Evolutionary conservation across 352 stramenopile species (phyloP).

Genomic region (Pythium utonaiense): DNA sequence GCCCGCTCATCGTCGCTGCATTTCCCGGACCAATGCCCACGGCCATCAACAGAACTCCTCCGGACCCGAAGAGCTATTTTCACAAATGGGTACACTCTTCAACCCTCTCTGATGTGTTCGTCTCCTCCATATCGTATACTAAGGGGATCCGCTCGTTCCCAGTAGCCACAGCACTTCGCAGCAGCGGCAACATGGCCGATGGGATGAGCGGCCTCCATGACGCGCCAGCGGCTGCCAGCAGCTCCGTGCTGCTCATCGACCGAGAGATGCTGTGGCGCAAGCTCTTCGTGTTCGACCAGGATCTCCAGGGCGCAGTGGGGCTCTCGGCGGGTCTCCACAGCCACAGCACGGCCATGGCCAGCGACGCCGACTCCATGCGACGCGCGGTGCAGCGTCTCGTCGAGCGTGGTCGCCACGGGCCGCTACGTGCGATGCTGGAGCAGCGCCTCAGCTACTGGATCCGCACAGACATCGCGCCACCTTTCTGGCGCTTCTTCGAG

Average conservation of each 20-base stretch:
- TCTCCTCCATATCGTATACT: background rate
- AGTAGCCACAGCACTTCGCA: background rate
- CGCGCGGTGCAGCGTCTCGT: conserved; percentile 36
- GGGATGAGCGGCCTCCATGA: background rate
- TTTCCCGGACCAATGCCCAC: no score
- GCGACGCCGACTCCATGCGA: conserved; percentile 17
- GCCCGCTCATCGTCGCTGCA: conserved; percentile 6
- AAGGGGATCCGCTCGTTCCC: background rate
- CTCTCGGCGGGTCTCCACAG: background rate
- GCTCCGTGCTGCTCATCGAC: conserved; percentile 48
- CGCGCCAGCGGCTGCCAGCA: conserved; percentile 5
- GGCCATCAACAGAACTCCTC: background rate
- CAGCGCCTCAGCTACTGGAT: conserved; percentile 66
- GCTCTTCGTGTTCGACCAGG: conserved; percentile 59
- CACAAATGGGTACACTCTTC: conserved; percentile 1
- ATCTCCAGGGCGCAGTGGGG: background rate
- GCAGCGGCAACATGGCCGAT: background rate
- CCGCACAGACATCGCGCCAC: conserved; percentile 50
- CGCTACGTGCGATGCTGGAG: conserved; percentile 54
- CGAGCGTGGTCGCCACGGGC: conserved; percentile 29
- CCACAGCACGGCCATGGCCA: conserved; percentile 6
- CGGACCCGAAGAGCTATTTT: background rate
- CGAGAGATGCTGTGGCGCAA: conserved; percentile 62
- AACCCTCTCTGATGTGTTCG: background rate
- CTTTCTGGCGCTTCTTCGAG: conserved; percentile 66